Evolutionary conservation across 1,284 basidiomycete species (phyloP), one percentile per base, ranked within the genome.

Genomic region (Anthracocystis setariae): DNA sequence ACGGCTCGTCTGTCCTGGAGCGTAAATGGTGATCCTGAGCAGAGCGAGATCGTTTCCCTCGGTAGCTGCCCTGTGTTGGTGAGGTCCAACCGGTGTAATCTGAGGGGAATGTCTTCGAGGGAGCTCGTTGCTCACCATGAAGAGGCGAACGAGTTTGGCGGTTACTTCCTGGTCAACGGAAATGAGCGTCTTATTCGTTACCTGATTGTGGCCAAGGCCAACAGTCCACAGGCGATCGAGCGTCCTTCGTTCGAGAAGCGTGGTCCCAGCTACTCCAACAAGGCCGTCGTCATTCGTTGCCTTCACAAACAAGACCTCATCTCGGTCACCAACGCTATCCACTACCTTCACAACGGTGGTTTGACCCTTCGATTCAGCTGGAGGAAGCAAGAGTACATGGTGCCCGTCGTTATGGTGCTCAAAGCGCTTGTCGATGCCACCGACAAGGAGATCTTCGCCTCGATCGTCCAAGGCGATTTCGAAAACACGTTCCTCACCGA

Each of bases 161-260:
- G 95, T 25, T 98, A 98, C 86, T 99, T 98, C 82, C 88, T 99
- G 78, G 91, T 99, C 83, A 99, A 99, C 84, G 96, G 96, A 67
- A 98, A 98, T 85, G 96, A 99, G 85, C 93, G 94, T 85, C 88
- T 99, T 74, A 93, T 99, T 78, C 93, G 96, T 61, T 98, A 94
- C 85, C 90, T 96, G 80, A 94, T 94, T 83, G 89, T 94, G 72
- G 93, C 89, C 68, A 90, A 89, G 74, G 88, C 94, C 64, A 93
- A 96, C 82, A 92, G 94, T 84, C 92, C 92, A 78, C 92, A 92
- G 68, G 89, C 92, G 37, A 89, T 96, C 76, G 85, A 91, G 70
- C 91, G 93, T 42, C 89, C 91, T 29, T 91, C 92, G 15, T 99
- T 93, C 85, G 84, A 88, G 58, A 95, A 93, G 79, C 91, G 96